Percentiles rank a stretch among this genome's conserved stretches.
Conservation (phyloP, 1,284 basidiomycete genomes). For the Schizophyllum amplum region DNA sequence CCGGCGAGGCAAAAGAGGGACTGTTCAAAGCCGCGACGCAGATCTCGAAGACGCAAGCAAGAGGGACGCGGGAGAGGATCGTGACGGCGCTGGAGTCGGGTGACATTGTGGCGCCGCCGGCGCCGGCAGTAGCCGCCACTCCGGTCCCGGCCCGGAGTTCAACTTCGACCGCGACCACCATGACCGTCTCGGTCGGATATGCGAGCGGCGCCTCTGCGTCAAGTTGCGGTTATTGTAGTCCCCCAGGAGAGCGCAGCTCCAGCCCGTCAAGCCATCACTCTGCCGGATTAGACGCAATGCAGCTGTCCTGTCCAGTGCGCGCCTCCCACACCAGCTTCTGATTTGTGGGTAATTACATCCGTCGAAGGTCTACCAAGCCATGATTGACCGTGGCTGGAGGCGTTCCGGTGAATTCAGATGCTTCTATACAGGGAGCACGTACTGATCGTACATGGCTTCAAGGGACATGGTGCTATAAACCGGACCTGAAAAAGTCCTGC, state of each 20-base stretch:
- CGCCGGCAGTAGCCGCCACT: too few species aligned
- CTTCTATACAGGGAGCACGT: not conserved
- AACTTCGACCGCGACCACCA: not conserved
- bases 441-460: not conserved
- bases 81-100: too few species aligned
- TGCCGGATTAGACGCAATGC: constrained; percentile 27
- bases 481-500: constrained; percentile 75
- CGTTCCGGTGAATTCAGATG: constrained; percentile 48
- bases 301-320: constrained; percentile 43
- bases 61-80: not conserved
- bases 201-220: constrained; percentile 23
- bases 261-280: constrained; percentile 23
- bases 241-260: constrained; percentile 26
- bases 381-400: constrained; percentile 89
- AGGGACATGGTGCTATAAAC: constrained; percentile 73
- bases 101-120: too few species aligned
- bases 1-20: too few species aligned
- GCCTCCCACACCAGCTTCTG: constrained; percentile 10
- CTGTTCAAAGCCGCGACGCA: too few species aligned
- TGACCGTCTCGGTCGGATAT: constrained; percentile 23
- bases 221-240: constrained; percentile 40
- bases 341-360: not conserved
- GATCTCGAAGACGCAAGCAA: not conserved
- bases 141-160: not conserved
- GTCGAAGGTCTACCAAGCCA: constrained; percentile 58